Evolutionary conservation across 495 filamentous ascomycete species (phyloP).

Genomic region (Mytilinidion resinicola): DNA sequence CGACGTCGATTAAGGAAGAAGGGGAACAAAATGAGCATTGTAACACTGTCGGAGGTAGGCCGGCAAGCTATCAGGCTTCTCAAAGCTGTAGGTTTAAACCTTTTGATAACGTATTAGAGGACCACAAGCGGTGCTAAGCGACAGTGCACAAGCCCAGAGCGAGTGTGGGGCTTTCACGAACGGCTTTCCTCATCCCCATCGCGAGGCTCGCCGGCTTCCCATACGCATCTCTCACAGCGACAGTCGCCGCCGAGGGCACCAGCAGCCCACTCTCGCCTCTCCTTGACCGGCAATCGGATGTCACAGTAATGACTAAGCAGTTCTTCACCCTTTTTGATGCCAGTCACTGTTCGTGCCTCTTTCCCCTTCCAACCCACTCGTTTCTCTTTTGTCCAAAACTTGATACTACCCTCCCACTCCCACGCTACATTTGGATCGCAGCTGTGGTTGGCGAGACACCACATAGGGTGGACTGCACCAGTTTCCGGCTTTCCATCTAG

Average conservation of each 20-base stretch:
- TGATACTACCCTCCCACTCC: conserved; percentile 87
- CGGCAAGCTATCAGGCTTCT: no score
- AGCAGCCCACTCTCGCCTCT: conserved; percentile 80
- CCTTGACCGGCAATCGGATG: conserved; percentile 64
- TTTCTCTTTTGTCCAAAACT: conserved; percentile 51
- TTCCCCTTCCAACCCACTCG: conserved; percentile 43
- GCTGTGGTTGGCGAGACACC: conserved; percentile 83
- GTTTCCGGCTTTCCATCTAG: conserved; percentile 71
- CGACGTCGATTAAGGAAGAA: no score
- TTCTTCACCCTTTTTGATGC: conserved; percentile 72
- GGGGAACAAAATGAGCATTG: no score
- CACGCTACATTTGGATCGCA: conserved; percentile 91
- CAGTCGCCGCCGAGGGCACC: conserved; percentile 82
- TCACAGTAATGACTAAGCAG: conserved; percentile 94
- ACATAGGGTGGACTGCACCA: conserved; percentile 68
- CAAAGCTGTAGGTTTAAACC: no score
- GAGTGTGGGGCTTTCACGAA: no score
- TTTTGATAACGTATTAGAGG: no score
- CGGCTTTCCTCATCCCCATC: no score
- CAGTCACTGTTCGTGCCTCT: conserved; percentile 33
- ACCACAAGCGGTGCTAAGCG: no score
- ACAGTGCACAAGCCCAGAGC: no score
- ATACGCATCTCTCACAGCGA: conserved; percentile 70
- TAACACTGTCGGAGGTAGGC: no score
- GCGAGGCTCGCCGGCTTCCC: conserved; percentile 38